Percentiles rank a stretch among this genome's conserved stretches.
Evolutionary conservation across 768 basidiomycete species (phyloP).

Genomic region (Lentinula sp.): DNA sequence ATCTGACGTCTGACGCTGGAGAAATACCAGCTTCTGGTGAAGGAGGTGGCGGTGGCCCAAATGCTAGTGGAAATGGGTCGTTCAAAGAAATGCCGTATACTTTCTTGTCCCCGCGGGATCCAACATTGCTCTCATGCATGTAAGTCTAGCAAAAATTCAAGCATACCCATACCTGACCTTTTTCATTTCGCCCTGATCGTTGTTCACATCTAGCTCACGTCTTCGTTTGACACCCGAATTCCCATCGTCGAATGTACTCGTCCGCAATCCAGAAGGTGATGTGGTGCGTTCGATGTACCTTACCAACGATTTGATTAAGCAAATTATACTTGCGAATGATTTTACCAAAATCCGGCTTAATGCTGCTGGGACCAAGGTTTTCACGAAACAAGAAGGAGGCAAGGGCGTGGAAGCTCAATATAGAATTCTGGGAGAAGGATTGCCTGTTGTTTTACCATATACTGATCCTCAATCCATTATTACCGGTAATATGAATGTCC

Average conservation of each 20-base stretch:
- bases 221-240: constrained; percentile 67
- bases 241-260: constrained; percentile 72
- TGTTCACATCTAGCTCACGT: constrained; percentile 45
- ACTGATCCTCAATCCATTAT: constrained; percentile 61
- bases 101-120: constrained; percentile 66
- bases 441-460: constrained; percentile 81
- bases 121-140: constrained; percentile 68
- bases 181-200: neutral
- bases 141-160: constrained; percentile 27
- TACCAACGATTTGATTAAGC: constrained; percentile 77
- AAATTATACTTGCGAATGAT: constrained; percentile 75
- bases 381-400: constrained; percentile 81
- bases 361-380: constrained; percentile 90
- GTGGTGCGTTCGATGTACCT: constrained; percentile 81
- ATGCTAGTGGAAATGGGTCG: constrained; percentile 22
- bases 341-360: constrained; percentile 82
- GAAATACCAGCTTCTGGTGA: constrained; percentile 1
- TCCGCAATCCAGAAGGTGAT: constrained; percentile 73
- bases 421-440: constrained; percentile 78
- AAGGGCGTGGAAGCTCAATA: constrained; percentile 57
- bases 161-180: neutral
- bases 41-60: constrained; percentile 1
- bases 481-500: constrained; percentile 42
- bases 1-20: neutral
- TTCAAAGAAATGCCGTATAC: constrained; percentile 94